Percentiles rank a stretch among this genome's conserved stretches.
Conservation (phyloP, 2,329 filamentous ascomycete species). For the Cercospora brassicicola region DNA sequence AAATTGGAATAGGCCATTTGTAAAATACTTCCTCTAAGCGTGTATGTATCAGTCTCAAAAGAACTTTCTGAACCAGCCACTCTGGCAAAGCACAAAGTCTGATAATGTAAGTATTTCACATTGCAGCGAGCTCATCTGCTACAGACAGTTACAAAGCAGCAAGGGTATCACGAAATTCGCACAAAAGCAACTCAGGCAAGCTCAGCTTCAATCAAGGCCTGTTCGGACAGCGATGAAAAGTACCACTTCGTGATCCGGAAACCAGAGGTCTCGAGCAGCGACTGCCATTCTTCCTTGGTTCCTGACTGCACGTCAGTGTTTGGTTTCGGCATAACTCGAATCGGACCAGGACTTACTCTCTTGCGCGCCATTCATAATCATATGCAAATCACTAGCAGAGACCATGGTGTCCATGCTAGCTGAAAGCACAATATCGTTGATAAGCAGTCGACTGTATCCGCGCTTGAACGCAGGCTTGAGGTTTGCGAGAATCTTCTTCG, state of each 20-base stretch:
- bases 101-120: background rate
- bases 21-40: background rate
- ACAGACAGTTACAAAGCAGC: background rate
- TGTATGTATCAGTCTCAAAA: background rate
- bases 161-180: background rate
- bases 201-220: constrained; percentile 15
- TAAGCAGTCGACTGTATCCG: constrained; percentile 27
- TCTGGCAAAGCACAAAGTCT: background rate
- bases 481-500: constrained; percentile 24
- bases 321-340: background rate
- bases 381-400: constrained; percentile 12
- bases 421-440: constrained; percentile 27
- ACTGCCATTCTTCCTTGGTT: constrained; percentile 12
- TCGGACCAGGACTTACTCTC: background rate
- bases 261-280: constrained; percentile 5
- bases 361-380: constrained; percentile 13
- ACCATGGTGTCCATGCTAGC: constrained; percentile 10
- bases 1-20: background rate
- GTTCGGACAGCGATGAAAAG: constrained; percentile 14
- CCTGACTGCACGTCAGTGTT: background rate
- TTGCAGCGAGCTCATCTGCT: background rate
- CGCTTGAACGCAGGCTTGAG: constrained; percentile 20
- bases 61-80: background rate
- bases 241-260: constrained; percentile 6
- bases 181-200: background rate